These are phyloP conservation scores for Akebia trifoliata DNA, from an alignment of 164 flowering plant species.

Conservation along the genomic window DNA sequence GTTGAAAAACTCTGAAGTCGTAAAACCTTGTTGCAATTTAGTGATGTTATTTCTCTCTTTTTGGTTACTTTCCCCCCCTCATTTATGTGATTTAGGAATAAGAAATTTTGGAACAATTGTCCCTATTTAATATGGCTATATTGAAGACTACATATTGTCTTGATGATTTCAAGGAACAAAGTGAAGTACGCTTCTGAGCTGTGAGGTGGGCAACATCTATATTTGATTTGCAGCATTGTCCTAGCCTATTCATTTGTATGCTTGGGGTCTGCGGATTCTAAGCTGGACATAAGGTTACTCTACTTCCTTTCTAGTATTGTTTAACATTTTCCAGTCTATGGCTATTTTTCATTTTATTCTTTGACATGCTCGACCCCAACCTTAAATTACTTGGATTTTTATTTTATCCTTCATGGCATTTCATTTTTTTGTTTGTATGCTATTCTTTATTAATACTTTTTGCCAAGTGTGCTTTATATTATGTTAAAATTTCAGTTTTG, in stretches of 20 bases:
- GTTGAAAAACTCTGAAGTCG: slow-evolving; percentile 69
- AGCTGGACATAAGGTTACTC: slow-evolving; percentile 81
- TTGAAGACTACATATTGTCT: slow-evolving; percentile 7
- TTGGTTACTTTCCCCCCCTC: background rate
- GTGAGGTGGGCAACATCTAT: slow-evolving; percentile 93
- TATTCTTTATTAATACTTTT: background rate
- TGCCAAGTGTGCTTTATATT: too few relatives aligned
- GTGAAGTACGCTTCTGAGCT: slow-evolving; percentile 94
- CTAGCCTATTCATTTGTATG: slow-evolving; percentile 94
- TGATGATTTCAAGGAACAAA: slow-evolving; percentile 62
- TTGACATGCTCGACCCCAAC: background rate
- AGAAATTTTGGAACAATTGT: background rate
- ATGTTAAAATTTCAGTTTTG: too few relatives aligned
- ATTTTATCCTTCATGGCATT: background rate
- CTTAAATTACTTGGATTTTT: background rate
- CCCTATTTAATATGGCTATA: background rate
- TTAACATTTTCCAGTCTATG: background rate
- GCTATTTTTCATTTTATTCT: background rate
- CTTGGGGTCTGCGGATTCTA: slow-evolving; percentile 82
- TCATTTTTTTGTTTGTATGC: background rate
- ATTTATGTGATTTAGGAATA: background rate
- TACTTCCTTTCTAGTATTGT: slow-evolving; percentile 6
- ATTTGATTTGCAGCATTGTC: slow-evolving; percentile 75
- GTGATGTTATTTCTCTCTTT: background rate
- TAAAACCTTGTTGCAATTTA: slow-evolving; percentile 23